A percentile compares a stretch with the other conserved stretches of the same genome.
phyloP scores from a whole-genome alignment of 352 stramenopile species.

The Globisporangium nunn region DNA sequence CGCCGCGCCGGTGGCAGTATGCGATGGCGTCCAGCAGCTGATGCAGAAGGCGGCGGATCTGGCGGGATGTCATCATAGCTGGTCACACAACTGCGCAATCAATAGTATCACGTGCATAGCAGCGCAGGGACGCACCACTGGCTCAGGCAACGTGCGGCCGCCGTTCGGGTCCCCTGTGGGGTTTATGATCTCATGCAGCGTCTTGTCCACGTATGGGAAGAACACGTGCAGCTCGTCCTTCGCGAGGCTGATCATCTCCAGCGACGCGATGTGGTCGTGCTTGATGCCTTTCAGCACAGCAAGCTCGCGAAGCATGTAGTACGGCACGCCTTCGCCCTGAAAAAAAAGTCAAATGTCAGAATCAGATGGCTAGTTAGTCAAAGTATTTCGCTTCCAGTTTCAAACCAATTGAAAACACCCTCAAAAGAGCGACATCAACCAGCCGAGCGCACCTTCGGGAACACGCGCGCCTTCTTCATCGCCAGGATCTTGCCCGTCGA shows the following conservation, averaged over 20 bases:
- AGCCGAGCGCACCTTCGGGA: conserved; percentile 54
- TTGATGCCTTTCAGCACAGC: conserved; percentile 84
- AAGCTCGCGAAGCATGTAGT: conserved; percentile 90
- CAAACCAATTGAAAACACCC: too few species aligned
- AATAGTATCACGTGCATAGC: neutral
- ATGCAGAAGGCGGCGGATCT: conserved; percentile 78
- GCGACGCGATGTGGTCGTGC: conserved; percentile 83
- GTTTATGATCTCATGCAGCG: conserved; percentile 88
- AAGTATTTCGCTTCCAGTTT: too few species aligned
- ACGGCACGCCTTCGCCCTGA: conserved; percentile 87
- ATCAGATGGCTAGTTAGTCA: too few species aligned
- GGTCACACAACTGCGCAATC: neutral
- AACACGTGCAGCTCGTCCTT: conserved; percentile 87
- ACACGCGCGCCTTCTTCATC: conserved; percentile 86
- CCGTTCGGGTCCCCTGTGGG: conserved; percentile 77
- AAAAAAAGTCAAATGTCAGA: neutral
- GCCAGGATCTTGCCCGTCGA: conserved; percentile 80
- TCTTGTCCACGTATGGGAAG: conserved; percentile 89
- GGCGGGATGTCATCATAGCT: neutral
- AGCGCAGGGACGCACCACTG: conserved; percentile 37
- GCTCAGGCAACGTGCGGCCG: conserved; percentile 63
- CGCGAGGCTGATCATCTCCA: conserved; percentile 84
- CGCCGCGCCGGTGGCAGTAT: conserved; percentile 82
- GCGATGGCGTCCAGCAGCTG: conserved; percentile 85
- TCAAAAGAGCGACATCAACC: neutral